phyloP scores from a whole-genome alignment of 2,329 filamentous ascomycete genomes.

The Trichoderma lentiforme region DNA sequence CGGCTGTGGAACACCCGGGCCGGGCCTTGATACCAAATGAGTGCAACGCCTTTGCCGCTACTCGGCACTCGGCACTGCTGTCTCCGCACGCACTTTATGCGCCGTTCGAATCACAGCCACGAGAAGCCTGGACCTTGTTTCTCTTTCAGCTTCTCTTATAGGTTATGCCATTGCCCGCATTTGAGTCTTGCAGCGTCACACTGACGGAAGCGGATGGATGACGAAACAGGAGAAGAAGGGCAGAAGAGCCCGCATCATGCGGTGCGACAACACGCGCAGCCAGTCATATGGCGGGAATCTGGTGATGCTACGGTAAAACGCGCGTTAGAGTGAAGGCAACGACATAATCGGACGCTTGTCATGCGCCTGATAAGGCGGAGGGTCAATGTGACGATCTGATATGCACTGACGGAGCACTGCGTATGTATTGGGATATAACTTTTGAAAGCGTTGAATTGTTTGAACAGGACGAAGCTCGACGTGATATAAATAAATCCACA shows the following conservation, averaged over 20 bases:
- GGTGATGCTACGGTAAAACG: neutral
- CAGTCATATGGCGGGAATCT: neutral
- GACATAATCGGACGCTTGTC: neutral
- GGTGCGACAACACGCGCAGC: neutral
- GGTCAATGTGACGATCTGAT: neutral
- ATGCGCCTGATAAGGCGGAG: neutral
- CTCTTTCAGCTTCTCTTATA: neutral
- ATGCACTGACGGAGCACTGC: neutral
- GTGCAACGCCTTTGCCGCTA: neutral
- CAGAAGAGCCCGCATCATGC: neutral
- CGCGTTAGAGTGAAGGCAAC: neutral
- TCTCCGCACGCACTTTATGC: constrained; percentile 10
- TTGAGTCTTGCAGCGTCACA: neutral
- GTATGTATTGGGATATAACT: neutral
- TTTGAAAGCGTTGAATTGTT: neutral
- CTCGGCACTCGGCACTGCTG: constrained; percentile 6
- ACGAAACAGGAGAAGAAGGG: neutral
- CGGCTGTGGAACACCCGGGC: neutral
- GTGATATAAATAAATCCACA: neutral
- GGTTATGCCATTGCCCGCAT: neutral
- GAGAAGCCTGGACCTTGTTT: neutral
- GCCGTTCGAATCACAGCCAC: neutral
- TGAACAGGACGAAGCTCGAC: neutral
- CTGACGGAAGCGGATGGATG: constrained; percentile 2
- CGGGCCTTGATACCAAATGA: neutral